Base-by-base conservation (phyloP, 2,329 filamentous ascomycete species). In the Acephala macrosclerotiorum region DNA sequence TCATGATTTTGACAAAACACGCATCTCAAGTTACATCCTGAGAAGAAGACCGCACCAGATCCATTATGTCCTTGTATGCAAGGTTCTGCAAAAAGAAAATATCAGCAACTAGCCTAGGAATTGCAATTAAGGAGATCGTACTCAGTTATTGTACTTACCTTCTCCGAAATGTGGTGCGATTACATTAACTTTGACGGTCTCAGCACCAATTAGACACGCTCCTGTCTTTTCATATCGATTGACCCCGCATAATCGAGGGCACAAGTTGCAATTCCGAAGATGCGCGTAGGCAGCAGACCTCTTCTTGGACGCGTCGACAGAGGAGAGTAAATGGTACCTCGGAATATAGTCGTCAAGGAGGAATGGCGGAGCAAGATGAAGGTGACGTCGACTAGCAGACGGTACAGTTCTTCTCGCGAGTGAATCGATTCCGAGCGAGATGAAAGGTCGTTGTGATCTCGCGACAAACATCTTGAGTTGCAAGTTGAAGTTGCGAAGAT, bases 81-180 rank as follows among this genome's bases (percentile, higher is more conserved):
- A 0, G 92, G 91, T 76, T 96, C 89, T 72, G 25, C 29, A 16
- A 45, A 11, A 45, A 9, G n/a, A 25, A 25, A 35, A 33, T 36
- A 47, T 67, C 25, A 68, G 62, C 26, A 59, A 36, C 11, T 14
- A 22, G 29, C 11, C 33, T 25, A 36, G 25, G 35, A n/a, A n/a
- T 12, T 35, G 22, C 22, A 26, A 56, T 33, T 25, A 18, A 40
- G 25, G 22, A 3, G 20, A 29, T 62, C 61, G 20, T 69, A 64
- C 64, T 42, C 60, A 29, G 25, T 40, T 58, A 14, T 5, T 61
- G 22, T 58, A 78, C 81, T 70, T 68, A 85, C 84, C 87, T 82
- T 95, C 92, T 51, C 92, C 92, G 76, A 94, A 94, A 78, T 96
- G 93, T 59, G 92, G 93, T 65, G 92, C 92, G 70, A 96, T 93